Conservation (phyloP, 306 rosid species). For the Vigna hirtella region DNA sequence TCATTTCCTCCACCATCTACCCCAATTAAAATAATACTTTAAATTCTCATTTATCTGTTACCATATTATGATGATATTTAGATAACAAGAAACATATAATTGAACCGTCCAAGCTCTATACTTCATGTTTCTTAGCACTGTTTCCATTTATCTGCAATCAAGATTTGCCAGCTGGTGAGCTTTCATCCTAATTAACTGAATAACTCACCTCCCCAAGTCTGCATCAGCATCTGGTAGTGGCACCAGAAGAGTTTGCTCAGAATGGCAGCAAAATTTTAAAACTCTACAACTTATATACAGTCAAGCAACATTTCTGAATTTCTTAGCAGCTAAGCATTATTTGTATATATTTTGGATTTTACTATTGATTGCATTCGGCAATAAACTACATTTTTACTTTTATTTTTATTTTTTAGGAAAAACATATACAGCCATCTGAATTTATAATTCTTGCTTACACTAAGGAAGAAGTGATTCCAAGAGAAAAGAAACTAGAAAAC, state of each 20-base stretch:
- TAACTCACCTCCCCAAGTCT: slow-evolving; percentile 16
- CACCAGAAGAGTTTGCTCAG: slow-evolving; percentile 28
- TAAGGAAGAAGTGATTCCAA: too few relatives aligned
- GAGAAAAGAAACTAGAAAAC: too few relatives aligned
- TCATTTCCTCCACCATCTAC: slow-evolving; percentile 37
- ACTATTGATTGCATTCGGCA: not conserved
- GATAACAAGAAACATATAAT: slow-evolving; percentile 40
- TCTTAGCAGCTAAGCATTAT: slow-evolving; percentile 4
- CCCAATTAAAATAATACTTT: slow-evolving; percentile 35
- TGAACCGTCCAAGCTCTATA: slow-evolving; percentile 35
- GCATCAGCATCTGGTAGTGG: slow-evolving; percentile 21
- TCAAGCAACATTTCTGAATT: not conserved
- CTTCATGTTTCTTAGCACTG: not conserved
- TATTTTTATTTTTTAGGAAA: not conserved
- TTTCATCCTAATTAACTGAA: slow-evolving; percentile 8
- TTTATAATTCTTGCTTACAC: too few relatives aligned
- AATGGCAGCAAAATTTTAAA: slow-evolving; percentile 18
- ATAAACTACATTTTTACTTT: not conserved
- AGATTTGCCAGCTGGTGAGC: slow-evolving; percentile 26
- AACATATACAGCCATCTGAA: too few relatives aligned
- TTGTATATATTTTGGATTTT: not conserved
- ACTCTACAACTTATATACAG: not conserved
- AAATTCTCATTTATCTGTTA: slow-evolving; percentile 27
- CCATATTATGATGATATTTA: slow-evolving; percentile 33
- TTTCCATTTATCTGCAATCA: not conserved